Evolutionary conservation across 2,329 filamentous ascomycete genomes (phyloP).

Genomic region (Paradendryphiella salina): DNA sequence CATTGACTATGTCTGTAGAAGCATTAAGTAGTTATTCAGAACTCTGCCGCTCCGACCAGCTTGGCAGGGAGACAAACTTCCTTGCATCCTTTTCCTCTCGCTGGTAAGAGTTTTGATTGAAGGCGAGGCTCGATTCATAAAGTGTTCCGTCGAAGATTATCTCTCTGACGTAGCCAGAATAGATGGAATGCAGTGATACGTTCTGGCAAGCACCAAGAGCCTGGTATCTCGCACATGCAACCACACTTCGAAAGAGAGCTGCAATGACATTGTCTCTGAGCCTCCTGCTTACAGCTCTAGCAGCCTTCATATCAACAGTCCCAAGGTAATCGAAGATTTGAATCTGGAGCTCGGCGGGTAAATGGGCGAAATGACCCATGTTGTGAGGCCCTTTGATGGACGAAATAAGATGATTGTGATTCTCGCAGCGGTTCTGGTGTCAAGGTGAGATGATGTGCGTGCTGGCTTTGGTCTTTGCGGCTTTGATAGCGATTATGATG

Average conservation of each 20-base stretch:
- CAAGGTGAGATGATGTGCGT: background rate
- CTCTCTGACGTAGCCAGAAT: slow-evolving; percentile 34
- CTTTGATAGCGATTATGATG: background rate
- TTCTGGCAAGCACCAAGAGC: slow-evolving; percentile 36
- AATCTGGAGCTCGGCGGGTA: slow-evolving; percentile 39
- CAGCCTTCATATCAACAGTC: slow-evolving; percentile 29
- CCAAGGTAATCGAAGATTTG: slow-evolving; percentile 33
- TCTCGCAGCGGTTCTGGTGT: background rate
- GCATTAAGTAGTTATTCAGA: no score
- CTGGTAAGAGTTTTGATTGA: background rate
- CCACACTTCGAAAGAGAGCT: slow-evolving; percentile 28
- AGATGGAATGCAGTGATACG: slow-evolving; percentile 28
- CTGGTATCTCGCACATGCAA: slow-evolving; percentile 36
- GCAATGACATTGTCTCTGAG: slow-evolving; percentile 33
- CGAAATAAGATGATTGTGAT: background rate
- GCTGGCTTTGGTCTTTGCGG: background rate
- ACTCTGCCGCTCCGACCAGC: no score
- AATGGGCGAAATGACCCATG: slow-evolving; percentile 14
- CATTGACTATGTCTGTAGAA: no score
- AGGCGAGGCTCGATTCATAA: slow-evolving; percentile 9
- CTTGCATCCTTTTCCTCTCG: background rate
- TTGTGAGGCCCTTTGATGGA: background rate
- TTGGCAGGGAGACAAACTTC: no score
- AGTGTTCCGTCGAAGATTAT: slow-evolving; percentile 40
- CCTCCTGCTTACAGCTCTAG: slow-evolving; percentile 23